Evolutionary conservation across 345 rosid genomes (phyloP), one percentile per base, ranked within the genome.

Genomic region (Nephelium lappaceum): DNA sequence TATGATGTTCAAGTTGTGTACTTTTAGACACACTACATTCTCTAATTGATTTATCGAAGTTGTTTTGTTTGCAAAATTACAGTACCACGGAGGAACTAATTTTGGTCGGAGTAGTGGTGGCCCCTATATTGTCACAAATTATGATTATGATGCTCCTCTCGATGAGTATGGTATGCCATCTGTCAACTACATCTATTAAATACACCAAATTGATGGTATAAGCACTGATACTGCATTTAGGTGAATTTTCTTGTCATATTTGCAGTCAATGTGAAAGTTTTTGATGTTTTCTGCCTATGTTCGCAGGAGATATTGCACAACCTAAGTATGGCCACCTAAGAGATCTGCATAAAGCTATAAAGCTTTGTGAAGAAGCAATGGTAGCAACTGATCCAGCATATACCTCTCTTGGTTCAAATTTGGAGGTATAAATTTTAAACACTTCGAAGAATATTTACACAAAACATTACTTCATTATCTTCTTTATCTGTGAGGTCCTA

Each of bases 51-150:
- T 23, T 5, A 42, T 64, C 12, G 69, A 69, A 67, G 63, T 78
- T 77, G n/a, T 69, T 83, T 79, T 75, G 78, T 69, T 66, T 81
- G 66, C 57, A 19, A 70, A 45, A 68, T 67, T 73, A 71, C 82
- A 95, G 99, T 95, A 95, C 81, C 97, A 95, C 27, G 99, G 99
- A 65, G 99, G 99, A 73, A 93, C 99, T 64, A 95, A 95, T 88
- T 95, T 95, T 69, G 99, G 82, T 63, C 89, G 91, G 74, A 82
- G 85, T 53, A 67, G 84, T 61, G 99, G 99, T 79, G 99, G 99
- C 85, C 99, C 99, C 12, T 93, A 93, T 62, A 93, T 95, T 71
- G 49, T 97, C 61, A 95, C 99, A 76, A 91, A 92, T 79, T 95
- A 95, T 81, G 99, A 95, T 78, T 95, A 95, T 81, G 98, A 95